Evolutionary conservation across 768 basidiomycete genomes (phyloP), one percentile per base, ranked within the genome.

Genomic region (Suillus luteus): DNA sequence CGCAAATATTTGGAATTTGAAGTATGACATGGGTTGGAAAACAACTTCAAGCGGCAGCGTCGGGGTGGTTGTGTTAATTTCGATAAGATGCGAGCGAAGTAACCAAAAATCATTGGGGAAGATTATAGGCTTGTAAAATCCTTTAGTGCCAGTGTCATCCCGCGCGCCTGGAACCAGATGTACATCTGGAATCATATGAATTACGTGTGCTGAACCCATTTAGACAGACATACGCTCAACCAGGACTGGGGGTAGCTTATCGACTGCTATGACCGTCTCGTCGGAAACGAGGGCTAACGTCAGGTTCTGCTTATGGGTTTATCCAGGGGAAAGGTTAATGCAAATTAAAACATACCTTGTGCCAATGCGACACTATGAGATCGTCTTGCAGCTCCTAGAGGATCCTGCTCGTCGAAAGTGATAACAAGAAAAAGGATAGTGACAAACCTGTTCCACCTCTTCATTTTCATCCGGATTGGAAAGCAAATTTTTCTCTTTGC

Each of bases 61-160:
- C 10, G 86, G 81, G 4, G 92, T 93, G 1, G 93, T 93, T n/a
- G 81, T 75, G 74, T 98, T 98, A 74, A 99, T 84, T 69, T 95
- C 91, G 62, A 86, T 74, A 69, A 93, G 89, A 64, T 95, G 90
- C 48, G 90, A 89, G 44, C 88, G 86, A 37, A 94, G 83, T 66
- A 91, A 85, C 95, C 96, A 98, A 77, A 98, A 98, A 71, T 97
- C 95, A 72, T 99, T 99, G 15, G 93, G 86, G 76, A 91, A 99
- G 43, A 98, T 73, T 64, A 96, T 88, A 10, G 96, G 96, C 70
- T 87, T 91, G 82, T 96, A 95, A 66, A 82, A 86, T 3, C 86
- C 91, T 64, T 82, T 83, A 3, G 81, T 83, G 5, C 89, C 89
- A 27, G 86, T 85, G 43, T 83, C 76, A 66, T 93, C 91, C 43